phyloP scores from a whole-genome alignment of 805 yeast species.

The Zygosaccharomyces bisporus region DNA sequence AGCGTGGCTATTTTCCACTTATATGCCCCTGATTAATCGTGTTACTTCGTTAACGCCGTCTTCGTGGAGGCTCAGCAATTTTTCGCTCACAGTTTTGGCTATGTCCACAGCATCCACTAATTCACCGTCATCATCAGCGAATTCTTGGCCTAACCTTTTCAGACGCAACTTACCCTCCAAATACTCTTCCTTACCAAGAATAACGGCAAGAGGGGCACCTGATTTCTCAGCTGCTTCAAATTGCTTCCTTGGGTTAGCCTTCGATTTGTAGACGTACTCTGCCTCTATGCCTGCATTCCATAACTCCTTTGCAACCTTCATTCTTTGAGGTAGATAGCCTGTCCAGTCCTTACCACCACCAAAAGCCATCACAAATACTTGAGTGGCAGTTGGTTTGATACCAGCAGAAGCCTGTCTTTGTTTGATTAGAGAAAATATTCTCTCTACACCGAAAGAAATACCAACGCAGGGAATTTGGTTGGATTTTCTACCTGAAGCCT shows the following conservation, averaged over 20 bases:
- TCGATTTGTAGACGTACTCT: constrained; percentile 87
- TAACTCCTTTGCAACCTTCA: constrained; percentile 73
- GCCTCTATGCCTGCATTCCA: constrained; percentile 90
- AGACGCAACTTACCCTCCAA: constrained; percentile 74
- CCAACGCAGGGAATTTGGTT: constrained; percentile 94
- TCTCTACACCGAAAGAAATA: constrained; percentile 93
- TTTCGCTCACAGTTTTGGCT: constrained; percentile 48
- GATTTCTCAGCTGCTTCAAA: constrained; percentile 96
- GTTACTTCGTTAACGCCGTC: constrained; percentile 64
- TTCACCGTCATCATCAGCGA: constrained; percentile 82
- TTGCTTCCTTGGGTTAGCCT: constrained; percentile 93
- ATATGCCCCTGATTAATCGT: constrained; percentile 56
- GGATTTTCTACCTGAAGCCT: constrained; percentile 73
- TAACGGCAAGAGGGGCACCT: constrained; percentile 87
- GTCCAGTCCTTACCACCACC: constrained; percentile 98
- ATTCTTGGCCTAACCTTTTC: constrained; percentile 86
- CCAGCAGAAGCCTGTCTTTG: constrained; percentile 60
- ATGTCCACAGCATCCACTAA: constrained; percentile 61
- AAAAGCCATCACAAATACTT: constrained; percentile 94
- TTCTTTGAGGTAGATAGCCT: constrained; percentile 89
- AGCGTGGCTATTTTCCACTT: constrained; percentile 15
- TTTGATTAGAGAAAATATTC: constrained; percentile 85
- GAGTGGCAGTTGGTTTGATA: constrained; percentile 81
- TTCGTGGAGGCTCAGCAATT: constrained; percentile 46
- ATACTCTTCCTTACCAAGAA: constrained; percentile 92